Percentiles rank a stretch among this genome's conserved stretches.
Evolutionary conservation across 73 alveolate genomes (phyloP).

Genomic region (Paramecium primaurelia): DNA sequence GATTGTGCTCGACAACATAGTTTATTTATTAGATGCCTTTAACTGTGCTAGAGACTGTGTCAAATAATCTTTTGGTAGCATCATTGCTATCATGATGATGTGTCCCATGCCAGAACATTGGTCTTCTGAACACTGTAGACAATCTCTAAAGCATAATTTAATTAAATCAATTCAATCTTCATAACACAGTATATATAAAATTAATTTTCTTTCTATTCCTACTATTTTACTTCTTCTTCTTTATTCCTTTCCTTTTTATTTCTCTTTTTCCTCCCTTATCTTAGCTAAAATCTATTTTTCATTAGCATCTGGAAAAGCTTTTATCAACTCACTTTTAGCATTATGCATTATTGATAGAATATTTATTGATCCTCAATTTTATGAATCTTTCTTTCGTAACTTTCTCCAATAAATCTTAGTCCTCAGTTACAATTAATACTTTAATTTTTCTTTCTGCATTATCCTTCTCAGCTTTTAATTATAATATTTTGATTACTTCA

Average conservation of each 20-base stretch:
- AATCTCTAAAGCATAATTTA: slow-evolving; percentile 2
- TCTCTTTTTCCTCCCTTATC: neutral
- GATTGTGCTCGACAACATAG: slow-evolving; percentile 62
- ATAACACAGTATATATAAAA: neutral
- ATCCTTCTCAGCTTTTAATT: neutral
- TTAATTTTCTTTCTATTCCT: neutral
- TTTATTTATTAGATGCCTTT: slow-evolving; percentile 62
- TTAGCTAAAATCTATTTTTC: neutral
- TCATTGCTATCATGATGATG: slow-evolving; percentile 21
- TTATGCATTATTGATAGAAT: neutral
- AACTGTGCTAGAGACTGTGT: slow-evolving; percentile 47
- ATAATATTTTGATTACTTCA: neutral
- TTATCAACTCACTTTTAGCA: slow-evolving; percentile 3
- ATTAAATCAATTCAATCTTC: neutral
- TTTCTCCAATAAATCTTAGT: slow-evolving; percentile 21
- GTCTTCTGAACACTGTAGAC: slow-evolving; percentile 32
- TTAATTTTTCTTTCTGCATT: neutral
- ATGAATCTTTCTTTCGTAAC: slow-evolving; percentile 27
- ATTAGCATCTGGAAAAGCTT: slow-evolving; percentile 26
- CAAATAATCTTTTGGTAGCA: slow-evolving; percentile 6
- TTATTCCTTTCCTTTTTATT: neutral
- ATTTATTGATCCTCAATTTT: neutral
- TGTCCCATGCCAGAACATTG: slow-evolving; percentile 29
- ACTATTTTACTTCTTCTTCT: neutral
- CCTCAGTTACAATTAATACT: neutral